Evolutionary conservation across 306 rosid genomes (phyloP), one percentile per base, ranked within the genome.

Genomic region (Astragalus glycyphyllos): DNA sequence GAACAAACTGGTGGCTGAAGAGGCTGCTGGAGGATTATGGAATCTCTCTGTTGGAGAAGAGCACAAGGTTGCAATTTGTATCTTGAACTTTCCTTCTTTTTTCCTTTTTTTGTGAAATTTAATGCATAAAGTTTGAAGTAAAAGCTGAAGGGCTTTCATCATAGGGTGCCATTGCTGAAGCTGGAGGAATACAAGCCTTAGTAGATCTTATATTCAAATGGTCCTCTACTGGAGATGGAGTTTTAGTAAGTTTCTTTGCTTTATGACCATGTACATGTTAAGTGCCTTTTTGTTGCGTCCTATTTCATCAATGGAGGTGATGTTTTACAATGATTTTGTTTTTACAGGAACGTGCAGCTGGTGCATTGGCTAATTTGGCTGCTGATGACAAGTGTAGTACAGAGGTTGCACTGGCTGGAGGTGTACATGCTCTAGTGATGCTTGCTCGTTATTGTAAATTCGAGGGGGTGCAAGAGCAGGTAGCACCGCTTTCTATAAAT

Each of bases 381-480:
- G 99, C 99, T 60, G 99, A 95, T 81, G 99, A 95, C 82, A 89
- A 92, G 83, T 95, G 99, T 81, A 95, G 99, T 77, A 95, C 96
- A 38, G 96, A 95, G 78, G 99, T 95, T 81, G 99, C 99, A 9
- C 49, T 82, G 75, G 96, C 97, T 38, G 99, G 97, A 49, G 99
- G 99, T 44, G 96, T 95, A 62, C 99, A 91, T 81, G 99, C 99
- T 65, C 83, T 95, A 73, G 99, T 95, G 82, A 95, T 86, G 97
- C 99, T 95, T 81, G 99, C 99, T 58, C 96, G 97, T 55, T 88
- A 78, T 69, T 91, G 97, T 91, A 89, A 95, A 80, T 91, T 77
- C 74, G 99, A 95, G 83, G 99, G 99, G 71, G 99, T 95, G 79
- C 99, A 91, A 80, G 99, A 95, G 83, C 99, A 95, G 99, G 99